These are phyloP conservation scores for Geotrichum restrictum DNA, from an alignment of 1,139 yeast genomes.

Conservation along the genomic window DNA sequence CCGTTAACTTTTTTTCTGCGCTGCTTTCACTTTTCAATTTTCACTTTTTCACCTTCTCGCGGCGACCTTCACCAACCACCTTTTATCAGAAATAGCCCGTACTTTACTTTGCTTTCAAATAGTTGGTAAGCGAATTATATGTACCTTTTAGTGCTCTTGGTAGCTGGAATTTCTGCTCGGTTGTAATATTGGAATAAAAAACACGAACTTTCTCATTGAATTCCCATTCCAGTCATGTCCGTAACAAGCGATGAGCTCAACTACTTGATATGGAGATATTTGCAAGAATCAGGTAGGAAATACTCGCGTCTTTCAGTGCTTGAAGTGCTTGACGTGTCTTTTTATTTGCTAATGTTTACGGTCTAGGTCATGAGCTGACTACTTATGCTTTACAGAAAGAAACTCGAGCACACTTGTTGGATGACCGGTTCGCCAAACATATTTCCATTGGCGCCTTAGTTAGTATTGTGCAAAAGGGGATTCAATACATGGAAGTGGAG, in stretches of 20 bases:
- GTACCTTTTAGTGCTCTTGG: not conserved
- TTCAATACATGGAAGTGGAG: slow-evolving; percentile 61
- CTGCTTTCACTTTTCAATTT: not conserved
- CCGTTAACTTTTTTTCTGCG: not conserved
- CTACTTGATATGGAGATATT: slow-evolving; percentile 87
- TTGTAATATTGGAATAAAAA: not conserved
- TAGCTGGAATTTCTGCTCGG: not conserved
- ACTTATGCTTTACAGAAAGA: slow-evolving; percentile 82
- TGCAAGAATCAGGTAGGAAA: slow-evolving; percentile 83
- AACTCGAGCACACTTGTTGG: slow-evolving; percentile 58
- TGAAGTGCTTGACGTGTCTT: no score
- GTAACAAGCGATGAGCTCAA: slow-evolving; percentile 80
- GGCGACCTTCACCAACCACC: not conserved
- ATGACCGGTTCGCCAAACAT: slow-evolving; percentile 46
- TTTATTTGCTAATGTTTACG: slow-evolving; percentile 15
- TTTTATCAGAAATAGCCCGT: not conserved
- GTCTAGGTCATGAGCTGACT: slow-evolving; percentile 54
- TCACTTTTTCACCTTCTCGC: not conserved
- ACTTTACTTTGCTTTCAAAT: no score
- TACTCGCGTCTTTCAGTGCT: no score
- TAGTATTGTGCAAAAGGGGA: slow-evolving; percentile 78
- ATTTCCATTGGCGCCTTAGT: slow-evolving; percentile 75
- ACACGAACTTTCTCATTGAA: not conserved
- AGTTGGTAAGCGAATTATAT: not conserved
- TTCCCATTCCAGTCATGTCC: slow-evolving; percentile 50